Percentiles rank a stretch among this genome's conserved stretches.
Conservation (phyloP, 208 protist species). For the Naegleria gruberi region DNA sequence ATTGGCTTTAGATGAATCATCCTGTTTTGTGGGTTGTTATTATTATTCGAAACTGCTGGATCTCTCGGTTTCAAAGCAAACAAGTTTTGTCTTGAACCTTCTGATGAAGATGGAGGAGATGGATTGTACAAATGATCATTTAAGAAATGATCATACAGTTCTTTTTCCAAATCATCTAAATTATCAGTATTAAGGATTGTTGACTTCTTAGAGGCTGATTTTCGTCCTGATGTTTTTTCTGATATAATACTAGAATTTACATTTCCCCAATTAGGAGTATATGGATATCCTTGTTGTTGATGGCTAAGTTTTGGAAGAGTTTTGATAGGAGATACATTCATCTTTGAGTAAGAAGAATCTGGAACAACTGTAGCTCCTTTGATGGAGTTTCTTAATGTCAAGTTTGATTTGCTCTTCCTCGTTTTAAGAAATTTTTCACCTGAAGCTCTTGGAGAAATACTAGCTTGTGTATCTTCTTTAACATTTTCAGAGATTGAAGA, state of each 20-base stretch:
- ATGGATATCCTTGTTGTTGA: too few relatives aligned
- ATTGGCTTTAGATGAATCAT: neutral
- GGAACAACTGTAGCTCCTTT: neutral
- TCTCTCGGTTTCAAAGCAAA: too few relatives aligned
- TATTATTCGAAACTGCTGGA: neutral
- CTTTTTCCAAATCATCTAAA: neutral
- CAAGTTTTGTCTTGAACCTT: too few relatives aligned
- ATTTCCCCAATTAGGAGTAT: too few relatives aligned
- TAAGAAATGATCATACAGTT: neutral
- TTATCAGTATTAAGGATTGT: neutral
- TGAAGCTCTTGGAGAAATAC: neutral
- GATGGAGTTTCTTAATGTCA: neutral
- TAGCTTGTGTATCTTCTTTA: neutral
- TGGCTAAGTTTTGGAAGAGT: neutral
- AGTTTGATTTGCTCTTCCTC: neutral
- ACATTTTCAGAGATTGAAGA: neutral
- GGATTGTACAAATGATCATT: too few relatives aligned
- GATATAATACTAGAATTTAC: neutral
- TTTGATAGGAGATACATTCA: neutral
- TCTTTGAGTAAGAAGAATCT: neutral
- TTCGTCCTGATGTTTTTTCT: neutral
- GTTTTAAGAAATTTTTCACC: neutral
- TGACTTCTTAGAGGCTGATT: neutral
- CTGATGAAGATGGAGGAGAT: too few relatives aligned
- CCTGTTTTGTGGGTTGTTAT: neutral